Base-by-base conservation (phyloP, 768 basidiomycete genomes). In the Boletus fagicola region DNA sequence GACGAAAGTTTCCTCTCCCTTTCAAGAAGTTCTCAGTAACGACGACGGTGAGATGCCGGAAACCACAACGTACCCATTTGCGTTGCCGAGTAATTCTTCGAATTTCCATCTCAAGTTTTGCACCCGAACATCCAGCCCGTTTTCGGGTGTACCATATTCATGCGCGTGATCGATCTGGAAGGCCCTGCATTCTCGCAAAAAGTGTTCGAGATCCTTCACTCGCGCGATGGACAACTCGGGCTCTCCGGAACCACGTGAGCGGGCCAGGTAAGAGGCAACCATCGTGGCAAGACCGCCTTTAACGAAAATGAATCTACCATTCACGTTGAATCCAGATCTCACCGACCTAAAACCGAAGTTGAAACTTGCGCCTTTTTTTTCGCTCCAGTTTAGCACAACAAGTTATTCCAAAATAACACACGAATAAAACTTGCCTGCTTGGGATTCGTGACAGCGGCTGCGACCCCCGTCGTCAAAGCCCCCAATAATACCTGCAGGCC, bases 211-310 rank as follows among this genome's bases (percentile, higher is more conserved):
- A 56, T 86, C 84, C 59, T 84, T 83, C 5, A 76, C 76, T 12
- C 82, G 80, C 4, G 74, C 67, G 31, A 77, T 75, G 0, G 86
- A 87, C n/a, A 78, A 51, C 58, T 90, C 86, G 2, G 89, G 89
- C 62, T 90, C 88, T 38, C 81, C 81, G 0, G 86, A 83, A 12
- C 87, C 86, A 28, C 87, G 82, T 26, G 81, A 78, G 13, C 84
- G 82, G 4, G 88, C 89, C 26, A 91, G 77, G 68, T 86, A 90
- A 2, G 87, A 85, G 18, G 88, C 87, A 15, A 85, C 79, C 20
- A 90, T 22, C 0, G 88, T 91, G 4, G 87, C 70, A 12, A 86
- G 55, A n/a, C 83, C 88, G 33, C 89, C 86, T 83, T 18, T 0
- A 51, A 22, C 20, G 8, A 40, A 31, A 18, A 18, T 61, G 30